Evolutionary conservation across 805 yeast species (phyloP).

Genomic region (Alloascoidea hylecoeti): DNA sequence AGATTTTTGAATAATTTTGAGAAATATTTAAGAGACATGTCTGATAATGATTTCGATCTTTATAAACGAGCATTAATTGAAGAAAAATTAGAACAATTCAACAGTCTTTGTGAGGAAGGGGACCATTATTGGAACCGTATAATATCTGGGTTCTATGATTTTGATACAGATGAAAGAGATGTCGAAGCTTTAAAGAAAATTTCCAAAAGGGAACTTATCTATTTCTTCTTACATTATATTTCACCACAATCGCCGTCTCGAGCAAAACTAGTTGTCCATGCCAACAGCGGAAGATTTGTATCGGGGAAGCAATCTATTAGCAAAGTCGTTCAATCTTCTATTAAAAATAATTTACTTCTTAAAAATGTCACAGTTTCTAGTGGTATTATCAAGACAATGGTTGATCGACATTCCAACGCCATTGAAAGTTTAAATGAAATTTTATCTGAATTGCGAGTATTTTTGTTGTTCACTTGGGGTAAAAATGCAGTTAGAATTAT

Average conservation of each 20-base stretch:
- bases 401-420: neutral
- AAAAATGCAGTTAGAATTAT: neutral
- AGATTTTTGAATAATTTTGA: constrained; percentile 40
- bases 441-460: neutral
- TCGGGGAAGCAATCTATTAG: constrained; percentile 11
- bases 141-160: constrained; percentile 68
- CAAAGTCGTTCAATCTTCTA: constrained; percentile 14
- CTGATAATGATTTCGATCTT: constrained; percentile 49
- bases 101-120: constrained; percentile 70
- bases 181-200: constrained; percentile 40
- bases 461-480: neutral
- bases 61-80: constrained; percentile 57
- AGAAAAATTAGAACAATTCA: constrained; percentile 54
- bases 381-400: neutral
- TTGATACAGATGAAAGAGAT: constrained; percentile 38
- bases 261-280: constrained; percentile 40
- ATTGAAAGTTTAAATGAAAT: neutral
- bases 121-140: constrained; percentile 52
- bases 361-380: neutral
- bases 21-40: constrained; percentile 30
- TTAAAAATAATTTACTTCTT: constrained; percentile 3
- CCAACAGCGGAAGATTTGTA: constrained; percentile 35
- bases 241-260: constrained; percentile 19
- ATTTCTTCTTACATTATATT: constrained; percentile 35
- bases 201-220: constrained; percentile 40